Percentiles rank a stretch among this genome's conserved stretches.
Evolutionary conservation across 352 stramenopile genomes (phyloP).

Genomic region (Phytophthora meadii): DNA sequence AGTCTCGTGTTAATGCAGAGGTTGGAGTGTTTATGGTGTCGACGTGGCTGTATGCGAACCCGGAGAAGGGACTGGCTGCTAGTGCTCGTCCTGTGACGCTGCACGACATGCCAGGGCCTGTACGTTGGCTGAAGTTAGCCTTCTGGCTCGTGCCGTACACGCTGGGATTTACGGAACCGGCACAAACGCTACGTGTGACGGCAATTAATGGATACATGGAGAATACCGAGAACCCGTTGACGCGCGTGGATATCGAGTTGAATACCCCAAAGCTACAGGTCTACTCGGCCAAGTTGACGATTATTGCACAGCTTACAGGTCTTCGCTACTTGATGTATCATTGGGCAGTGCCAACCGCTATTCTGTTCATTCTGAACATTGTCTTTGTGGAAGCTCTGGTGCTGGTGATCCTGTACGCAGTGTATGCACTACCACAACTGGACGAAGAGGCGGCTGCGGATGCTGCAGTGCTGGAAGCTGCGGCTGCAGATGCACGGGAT

Average conservation of each 20-base stretch:
- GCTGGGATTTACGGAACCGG: conserved; percentile 61
- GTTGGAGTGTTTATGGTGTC: conserved; percentile 85
- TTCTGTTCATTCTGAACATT: conserved; percentile 82
- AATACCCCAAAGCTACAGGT: conserved; percentile 80
- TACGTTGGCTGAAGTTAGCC: conserved; percentile 53
- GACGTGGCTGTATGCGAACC: conserved; percentile 44
- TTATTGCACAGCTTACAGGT: conserved; percentile 83
- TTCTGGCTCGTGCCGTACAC: conserved; percentile 65
- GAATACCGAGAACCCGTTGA: conserved; percentile 58
- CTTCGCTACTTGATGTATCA: conserved; percentile 90
- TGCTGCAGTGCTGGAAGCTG: conserved; percentile 26
- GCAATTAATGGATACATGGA: conserved; percentile 80
- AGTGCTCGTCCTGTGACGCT: conserved; percentile 72
- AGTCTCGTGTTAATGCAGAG: conserved; percentile 65
- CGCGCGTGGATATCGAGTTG: conserved; percentile 54
- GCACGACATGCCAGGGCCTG: conserved; percentile 62
- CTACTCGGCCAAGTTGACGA: conserved; percentile 75
- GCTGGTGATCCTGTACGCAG: conserved; percentile 71
- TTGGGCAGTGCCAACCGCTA: conserved; percentile 75
- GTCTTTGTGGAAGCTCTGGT: conserved; percentile 71
- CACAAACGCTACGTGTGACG: conserved; percentile 58
- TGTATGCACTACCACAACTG: conserved; percentile 62
- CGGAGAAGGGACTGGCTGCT: conserved; percentile 41
- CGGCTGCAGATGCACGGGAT: conserved; percentile 27
- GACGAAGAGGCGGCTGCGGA: conserved; percentile 30